A percentile compares a stretch with the other conserved stretches of the same genome.
These are phyloP conservation scores for Coniferiporia weirii DNA, from an alignment of 1,284 basidiomycete species.

Conservation along the genomic window DNA sequence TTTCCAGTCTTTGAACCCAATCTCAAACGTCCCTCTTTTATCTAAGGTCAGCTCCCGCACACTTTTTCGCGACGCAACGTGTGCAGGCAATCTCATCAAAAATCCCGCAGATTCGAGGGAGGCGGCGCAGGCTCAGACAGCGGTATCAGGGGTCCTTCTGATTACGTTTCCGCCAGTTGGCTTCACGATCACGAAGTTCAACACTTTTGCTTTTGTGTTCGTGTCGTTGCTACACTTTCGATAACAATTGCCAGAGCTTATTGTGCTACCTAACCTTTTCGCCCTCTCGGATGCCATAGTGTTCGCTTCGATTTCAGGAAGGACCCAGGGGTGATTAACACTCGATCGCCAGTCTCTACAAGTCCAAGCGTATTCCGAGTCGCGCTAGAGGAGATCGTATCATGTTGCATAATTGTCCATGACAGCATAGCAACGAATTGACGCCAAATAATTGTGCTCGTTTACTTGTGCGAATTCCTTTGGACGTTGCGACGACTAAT, in stretches of 20 bases:
- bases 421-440: not conserved
- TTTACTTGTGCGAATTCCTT: too few species aligned
- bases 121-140: not conserved
- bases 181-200: not conserved
- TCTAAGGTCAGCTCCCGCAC: too few species aligned
- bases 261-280: not conserved
- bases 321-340: not conserved
- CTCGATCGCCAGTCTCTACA: not conserved
- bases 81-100: not conserved
- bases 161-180: not conserved
- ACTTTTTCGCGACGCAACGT: too few species aligned
- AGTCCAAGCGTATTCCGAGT: not conserved
- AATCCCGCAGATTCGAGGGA: not conserved
- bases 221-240: not conserved
- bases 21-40: not conserved
- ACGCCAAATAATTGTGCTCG: too few species aligned
- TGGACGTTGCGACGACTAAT: too few species aligned
- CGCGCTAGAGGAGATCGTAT: not conserved
- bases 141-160: not conserved
- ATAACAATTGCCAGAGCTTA: not conserved
- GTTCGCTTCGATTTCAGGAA: not conserved
- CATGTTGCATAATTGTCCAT: not conserved
- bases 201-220: not conserved
- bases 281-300: not conserved
- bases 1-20: not conserved